Evolutionary conservation across 768 basidiomycete genomes (phyloP).

Genomic region (Glaciozyma antarctica): DNA sequence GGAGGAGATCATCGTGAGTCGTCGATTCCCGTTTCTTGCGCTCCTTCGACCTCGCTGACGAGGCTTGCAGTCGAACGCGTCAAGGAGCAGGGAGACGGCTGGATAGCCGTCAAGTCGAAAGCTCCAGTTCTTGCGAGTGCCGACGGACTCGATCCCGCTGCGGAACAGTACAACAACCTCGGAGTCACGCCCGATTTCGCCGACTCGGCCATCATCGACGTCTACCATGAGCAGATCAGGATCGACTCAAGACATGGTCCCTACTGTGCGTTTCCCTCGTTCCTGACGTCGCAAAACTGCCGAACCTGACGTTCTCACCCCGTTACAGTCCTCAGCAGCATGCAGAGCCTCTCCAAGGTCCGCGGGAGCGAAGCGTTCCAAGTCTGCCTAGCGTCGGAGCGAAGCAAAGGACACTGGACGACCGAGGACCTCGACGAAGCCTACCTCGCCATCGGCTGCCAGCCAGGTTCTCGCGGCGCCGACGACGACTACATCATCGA

Average conservation of each 20-base stretch:
- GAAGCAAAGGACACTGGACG: constrained; percentile 1
- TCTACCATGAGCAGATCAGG: constrained; percentile 2
- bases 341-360: constrained; percentile 12
- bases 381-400: constrained; percentile 13
- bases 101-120: background rate
- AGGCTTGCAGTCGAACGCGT: background rate
- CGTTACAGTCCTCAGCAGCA: constrained; percentile 7
- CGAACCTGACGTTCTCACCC: background rate
- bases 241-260: background rate
- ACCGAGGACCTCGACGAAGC: constrained; percentile 17
- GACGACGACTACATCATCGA: background rate
- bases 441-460: constrained; percentile 18
- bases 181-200: constrained; percentile 18
- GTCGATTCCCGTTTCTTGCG: background rate
- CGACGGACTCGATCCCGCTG: background rate
- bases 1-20: no score
- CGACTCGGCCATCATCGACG: constrained; percentile 8
- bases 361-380: constrained; percentile 9
- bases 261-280: background rate
- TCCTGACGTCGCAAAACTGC: background rate
- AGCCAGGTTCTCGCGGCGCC: background rate
- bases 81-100: background rate
- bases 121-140: background rate
- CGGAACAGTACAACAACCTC: constrained; percentile 3
- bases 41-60: background rate